Evolutionary conservation across 305 asterid species (phyloP), one percentile per base, ranked within the genome.

Genomic region (Stenogyne calaminthoides): DNA sequence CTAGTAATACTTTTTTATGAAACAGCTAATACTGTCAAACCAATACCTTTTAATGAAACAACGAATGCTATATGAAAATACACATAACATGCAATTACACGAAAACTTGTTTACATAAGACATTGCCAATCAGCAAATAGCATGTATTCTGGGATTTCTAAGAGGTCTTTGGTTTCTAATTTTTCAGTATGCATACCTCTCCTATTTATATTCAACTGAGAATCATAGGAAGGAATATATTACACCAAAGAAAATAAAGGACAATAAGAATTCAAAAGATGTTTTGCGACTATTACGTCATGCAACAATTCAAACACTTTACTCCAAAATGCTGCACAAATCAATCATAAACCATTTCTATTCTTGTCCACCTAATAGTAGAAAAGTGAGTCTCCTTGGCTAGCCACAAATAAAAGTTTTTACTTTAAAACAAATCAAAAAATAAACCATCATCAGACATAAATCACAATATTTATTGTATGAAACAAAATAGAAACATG

Each of bases 81-180:
- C 29, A 25, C 29, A 25, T 25, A 25, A 25, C 1, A 25, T 25
- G 29, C 29, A 25, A 25, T 25, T 25, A 3, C 29, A 25, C 7
- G 36, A 32, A 32, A 5, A 32, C 7, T 32, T 4, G 36, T 32
- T 32, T 32, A 32, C 7, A 4, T 32, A 32, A 32, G 36, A 32
- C 36, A 4, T 4, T 32, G 6, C 36, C 36, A 32, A 32, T 32
- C 36, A 32, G 6, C 51, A 44, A 44, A 10, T 44, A 5, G 56
- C 15, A 49, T 49, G 20, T 49, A 27, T 49, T 78, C 64, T 58
- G 39, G 64, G 57, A 70, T 70, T 69, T 55, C 20, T 36, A 54
- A 1, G 39, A 56, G 39, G 34, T 39, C 15, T 16, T 34, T 15
- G 67, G 11, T 16, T 61, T 9, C 49, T 15, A 9, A 61, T 8